Conservation (phyloP, 257 asterid species). For the Fraxinus pennsylvanica region DNA sequence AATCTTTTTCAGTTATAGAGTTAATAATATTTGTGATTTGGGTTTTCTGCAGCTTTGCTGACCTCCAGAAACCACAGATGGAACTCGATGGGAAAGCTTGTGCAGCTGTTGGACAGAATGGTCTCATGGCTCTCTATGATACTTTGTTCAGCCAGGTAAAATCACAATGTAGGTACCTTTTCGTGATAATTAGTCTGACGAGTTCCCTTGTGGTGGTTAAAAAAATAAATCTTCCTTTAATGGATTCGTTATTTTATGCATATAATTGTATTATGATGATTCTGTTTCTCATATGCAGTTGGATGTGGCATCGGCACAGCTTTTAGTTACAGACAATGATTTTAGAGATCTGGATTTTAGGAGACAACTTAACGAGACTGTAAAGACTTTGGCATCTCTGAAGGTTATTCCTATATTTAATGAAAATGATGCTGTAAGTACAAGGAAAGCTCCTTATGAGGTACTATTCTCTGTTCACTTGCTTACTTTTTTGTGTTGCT, state of each 20-base stretch:
- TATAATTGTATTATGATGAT: conserved; percentile 4
- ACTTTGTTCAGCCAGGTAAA: conserved; percentile 89
- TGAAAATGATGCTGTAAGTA: conserved; percentile 81
- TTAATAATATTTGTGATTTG: background rate
- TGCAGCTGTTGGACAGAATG: conserved; percentile 98
- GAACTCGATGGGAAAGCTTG: conserved; percentile 99
- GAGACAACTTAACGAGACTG: conserved; percentile 65
- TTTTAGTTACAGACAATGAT: conserved; percentile 79
- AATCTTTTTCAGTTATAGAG: background rate
- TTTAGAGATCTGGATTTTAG: conserved; percentile 68
- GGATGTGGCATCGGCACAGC: conserved; percentile 78
- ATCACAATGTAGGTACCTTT: background rate
- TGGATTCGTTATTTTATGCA: conserved; percentile 10
- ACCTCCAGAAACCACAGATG: conserved; percentile 89
- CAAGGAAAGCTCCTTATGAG: conserved; percentile 84
- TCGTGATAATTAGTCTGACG: conserved; percentile 2
- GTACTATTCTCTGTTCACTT: conserved; percentile 33
- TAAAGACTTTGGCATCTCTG: conserved; percentile 51
- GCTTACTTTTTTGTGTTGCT: background rate
- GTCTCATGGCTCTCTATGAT: conserved; percentile 94
- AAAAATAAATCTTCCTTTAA: background rate
- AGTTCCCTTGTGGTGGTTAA: background rate
- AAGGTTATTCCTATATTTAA: conserved; percentile 80
- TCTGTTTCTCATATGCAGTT: conserved; percentile 41
- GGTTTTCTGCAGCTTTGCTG: conserved; percentile 71